phyloP scores from a whole-genome alignment of 2,329 filamentous ascomycete species.

The Verticillium nubilum region DNA sequence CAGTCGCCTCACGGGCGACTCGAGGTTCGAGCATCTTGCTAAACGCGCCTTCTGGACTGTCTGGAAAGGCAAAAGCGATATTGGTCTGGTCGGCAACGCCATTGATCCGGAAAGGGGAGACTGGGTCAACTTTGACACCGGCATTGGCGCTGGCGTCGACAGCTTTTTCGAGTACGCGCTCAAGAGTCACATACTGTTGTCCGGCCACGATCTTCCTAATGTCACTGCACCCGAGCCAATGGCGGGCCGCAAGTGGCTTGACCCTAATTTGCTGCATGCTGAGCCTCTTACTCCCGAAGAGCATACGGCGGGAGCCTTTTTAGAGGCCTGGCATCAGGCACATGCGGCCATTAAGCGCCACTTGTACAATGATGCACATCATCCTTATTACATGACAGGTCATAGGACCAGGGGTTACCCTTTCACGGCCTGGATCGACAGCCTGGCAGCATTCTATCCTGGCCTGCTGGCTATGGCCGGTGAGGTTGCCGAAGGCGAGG shows the following conservation, averaged over 20 bases:
- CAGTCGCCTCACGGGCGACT: conserved; percentile 80
- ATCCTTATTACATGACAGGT: conserved; percentile 89
- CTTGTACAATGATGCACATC: conserved; percentile 79
- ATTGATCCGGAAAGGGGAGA: conserved; percentile 87
- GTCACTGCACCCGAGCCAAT: conserved; percentile 32
- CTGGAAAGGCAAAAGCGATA: conserved; percentile 81
- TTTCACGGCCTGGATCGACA: conserved; percentile 92
- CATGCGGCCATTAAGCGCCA: conserved; percentile 86
- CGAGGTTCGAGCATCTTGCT: conserved; percentile 80
- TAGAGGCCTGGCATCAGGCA: conserved; percentile 77
- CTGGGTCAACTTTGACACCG: conserved; percentile 86
- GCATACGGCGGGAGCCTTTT: conserved; percentile 71
- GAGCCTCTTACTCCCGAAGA: conserved; percentile 55
- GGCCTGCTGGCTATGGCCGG: conserved; percentile 82
- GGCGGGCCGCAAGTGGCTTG: conserved; percentile 40
- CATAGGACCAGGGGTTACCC: conserved; percentile 85
- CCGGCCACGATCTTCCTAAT: conserved; percentile 61
- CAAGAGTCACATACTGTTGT: conserved; percentile 88
- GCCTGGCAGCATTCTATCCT: conserved; percentile 90
- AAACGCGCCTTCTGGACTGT: conserved; percentile 96
- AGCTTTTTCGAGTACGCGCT: conserved; percentile 98
- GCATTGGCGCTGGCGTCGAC: conserved; percentile 93
- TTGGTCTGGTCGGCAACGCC: conserved; percentile 83
- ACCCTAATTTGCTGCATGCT: conserved; percentile 57
- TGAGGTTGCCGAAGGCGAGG: conserved; percentile 83